Evolutionary conservation across 2,329 filamentous ascomycete genomes (phyloP).

Genomic region (Sarocladiaceae sp.): DNA sequence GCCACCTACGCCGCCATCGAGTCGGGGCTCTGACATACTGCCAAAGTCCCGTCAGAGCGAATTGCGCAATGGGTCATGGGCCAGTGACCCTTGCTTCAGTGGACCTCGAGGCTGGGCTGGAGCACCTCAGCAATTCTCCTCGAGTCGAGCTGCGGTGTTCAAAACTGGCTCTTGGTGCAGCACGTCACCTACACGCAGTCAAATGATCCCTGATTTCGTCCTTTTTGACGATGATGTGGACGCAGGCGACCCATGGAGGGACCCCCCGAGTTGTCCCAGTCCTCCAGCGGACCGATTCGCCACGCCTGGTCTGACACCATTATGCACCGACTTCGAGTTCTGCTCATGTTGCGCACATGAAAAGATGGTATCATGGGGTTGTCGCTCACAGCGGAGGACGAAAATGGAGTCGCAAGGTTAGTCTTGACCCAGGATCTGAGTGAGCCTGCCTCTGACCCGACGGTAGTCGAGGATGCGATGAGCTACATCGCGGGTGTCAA

Average conservation of each 20-base stretch:
- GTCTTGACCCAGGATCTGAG: not conserved
- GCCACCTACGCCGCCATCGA: no score
- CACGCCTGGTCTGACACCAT: not conserved
- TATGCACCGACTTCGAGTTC: conserved; percentile 6
- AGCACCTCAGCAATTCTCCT: not conserved
- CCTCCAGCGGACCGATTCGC: not conserved
- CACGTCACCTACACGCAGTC: not conserved
- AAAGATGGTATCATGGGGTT: not conserved
- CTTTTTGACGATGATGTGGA: not conserved
- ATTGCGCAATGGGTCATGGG: no score
- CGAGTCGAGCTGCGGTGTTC: not conserved
- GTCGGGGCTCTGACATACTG: no score
- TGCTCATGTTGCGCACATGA: not conserved
- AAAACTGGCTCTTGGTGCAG: conserved; percentile 1
- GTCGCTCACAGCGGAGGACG: not conserved
- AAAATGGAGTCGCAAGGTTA: conserved; percentile 2
- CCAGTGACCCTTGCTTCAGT: no score
- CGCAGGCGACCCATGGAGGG: no score
- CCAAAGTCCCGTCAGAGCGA: no score
- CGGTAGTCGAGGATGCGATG: not conserved
- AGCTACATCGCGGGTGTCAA: not conserved
- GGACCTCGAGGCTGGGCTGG: no score
- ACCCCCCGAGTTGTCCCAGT: not conserved
- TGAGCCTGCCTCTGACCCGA: not conserved
- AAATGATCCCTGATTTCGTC: not conserved